Base-by-base conservation (phyloP, 441 rosid species). In the Arabidopsis lyrata region DNA sequence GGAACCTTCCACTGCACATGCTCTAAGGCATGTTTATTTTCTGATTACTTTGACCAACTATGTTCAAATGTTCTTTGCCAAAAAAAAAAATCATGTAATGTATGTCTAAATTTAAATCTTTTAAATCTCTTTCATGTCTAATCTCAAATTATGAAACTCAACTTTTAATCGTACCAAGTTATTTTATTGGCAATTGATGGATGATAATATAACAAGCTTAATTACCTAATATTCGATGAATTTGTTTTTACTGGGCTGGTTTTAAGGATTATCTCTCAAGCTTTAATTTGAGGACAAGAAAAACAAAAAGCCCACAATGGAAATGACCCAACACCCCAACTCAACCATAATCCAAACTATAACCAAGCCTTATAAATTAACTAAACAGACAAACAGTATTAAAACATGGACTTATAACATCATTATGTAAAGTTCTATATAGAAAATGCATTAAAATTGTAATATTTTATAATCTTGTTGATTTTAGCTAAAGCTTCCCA, bases 341-440 rank as follows among this genome's bases (percentile, higher is more conserved):
- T 63, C 53, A 47, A 63, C 68, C 38, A 16, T 14, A 24, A 8
- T 63, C 22, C 53, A 63, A 63, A 27, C 9, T 8, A 63, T 29
- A 44, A 15, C 24, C 24, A 8, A 36, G 6, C 49, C 36, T 8
- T 22, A 22, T 4, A 34, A 39, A 24, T 2, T 3, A 60, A 41
- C 18, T 22, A n/a, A n/a, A n/a, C n/a, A n/a, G n/a, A n/a, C n/a
- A 20, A 8, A 16, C 41, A 0, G 24, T n/a, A 56, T 29, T 9
- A 57, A 10, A 57, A 16, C 44, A 16, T 54, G 1, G 13, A 31
- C 18, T 45, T 45, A 45, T 15, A 6, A 42, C 42, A n/a, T n/a
- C n/a, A n/a, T n/a, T n/a, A n/a, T n/a, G n/a, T n/a, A n/a, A n/a
- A n/a, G n/a, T n/a, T n/a, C n/a, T 14, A n/a, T 27, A 32, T 29